Evolutionary conservation across 371 early-diverging fungal species (phyloP).

Genomic region (Mucor circinelloides): DNA sequence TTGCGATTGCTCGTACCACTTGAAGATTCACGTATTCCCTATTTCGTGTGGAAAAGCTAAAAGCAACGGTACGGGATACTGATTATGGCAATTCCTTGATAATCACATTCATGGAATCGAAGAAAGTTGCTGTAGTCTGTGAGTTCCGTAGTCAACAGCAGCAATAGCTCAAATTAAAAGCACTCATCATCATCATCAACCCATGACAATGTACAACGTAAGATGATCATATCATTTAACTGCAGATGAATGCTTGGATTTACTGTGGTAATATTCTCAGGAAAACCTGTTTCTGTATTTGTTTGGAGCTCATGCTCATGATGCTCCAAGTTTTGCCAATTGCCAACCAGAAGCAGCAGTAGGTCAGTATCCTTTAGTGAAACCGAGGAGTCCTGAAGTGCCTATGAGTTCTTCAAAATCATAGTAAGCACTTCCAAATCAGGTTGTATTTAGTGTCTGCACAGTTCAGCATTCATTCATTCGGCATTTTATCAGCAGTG

Average conservation of each 20-base stretch:
- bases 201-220: background rate
- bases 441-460: too few species aligned
- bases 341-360: too few species aligned
- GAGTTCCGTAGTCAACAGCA: background rate
- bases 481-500: too few species aligned
- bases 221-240: background rate
- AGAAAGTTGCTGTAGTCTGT: background rate
- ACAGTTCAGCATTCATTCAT: too few species aligned
- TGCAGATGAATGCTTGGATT: background rate
- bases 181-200: background rate
- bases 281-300: too few species aligned
- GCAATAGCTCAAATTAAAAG: background rate
- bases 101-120: background rate
- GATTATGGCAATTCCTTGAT: background rate
- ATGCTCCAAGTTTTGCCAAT: too few species aligned
- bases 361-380: too few species aligned
- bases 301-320: too few species aligned
- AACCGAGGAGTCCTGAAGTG: too few species aligned
- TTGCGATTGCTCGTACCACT: background rate
- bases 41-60: background rate
- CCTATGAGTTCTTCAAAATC: too few species aligned
- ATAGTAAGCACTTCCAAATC: too few species aligned
- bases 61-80: background rate
- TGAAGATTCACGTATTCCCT: background rate
- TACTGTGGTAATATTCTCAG: too few species aligned